Conservation (phyloP, 345 rosid species). For the Gossypium anomalum region DNA sequence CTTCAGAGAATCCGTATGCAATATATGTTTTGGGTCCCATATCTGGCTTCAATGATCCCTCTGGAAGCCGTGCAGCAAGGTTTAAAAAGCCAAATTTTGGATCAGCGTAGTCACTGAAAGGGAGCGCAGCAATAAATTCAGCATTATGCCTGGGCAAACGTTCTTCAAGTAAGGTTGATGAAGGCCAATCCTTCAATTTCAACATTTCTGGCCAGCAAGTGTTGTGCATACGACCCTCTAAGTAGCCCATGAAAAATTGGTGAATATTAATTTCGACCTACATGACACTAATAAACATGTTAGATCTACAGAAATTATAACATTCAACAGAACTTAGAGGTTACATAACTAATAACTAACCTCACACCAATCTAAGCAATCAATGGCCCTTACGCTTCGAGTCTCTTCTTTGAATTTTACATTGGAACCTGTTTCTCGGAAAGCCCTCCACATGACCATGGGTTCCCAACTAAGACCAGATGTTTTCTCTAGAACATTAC, state of each 20-base stretch:
- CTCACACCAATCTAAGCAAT: conserved; percentile 60
- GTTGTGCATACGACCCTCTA: conserved; percentile 38
- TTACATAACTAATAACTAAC: conserved; percentile 16
- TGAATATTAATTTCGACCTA: conserved; percentile 50
- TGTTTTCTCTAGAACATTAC: conserved; percentile 41
- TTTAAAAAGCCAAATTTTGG: conserved; percentile 47
- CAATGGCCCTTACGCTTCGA: conserved; percentile 41
- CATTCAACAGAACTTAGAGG: background rate
- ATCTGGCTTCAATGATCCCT: conserved; percentile 45
- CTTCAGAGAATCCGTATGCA: conserved; percentile 40
- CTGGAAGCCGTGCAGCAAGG: conserved; percentile 48
- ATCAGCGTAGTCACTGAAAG: conserved; percentile 44
- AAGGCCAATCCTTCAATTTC: conserved; percentile 66
- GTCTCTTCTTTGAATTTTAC: conserved; percentile 36
- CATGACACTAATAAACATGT: conserved; percentile 6
- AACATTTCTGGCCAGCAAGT: conserved; percentile 51
- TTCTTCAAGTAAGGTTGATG: conserved; percentile 47
- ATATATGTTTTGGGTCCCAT: conserved; percentile 66
- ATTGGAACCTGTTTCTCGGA: conserved; percentile 33
- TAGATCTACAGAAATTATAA: background rate
- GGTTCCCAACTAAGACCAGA: conserved; percentile 67
- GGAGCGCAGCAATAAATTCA: conserved; percentile 46
- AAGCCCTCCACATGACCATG: conserved; percentile 69
- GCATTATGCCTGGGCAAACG: conserved; percentile 55
- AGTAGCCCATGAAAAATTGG: conserved; percentile 52